A percentile compares a stretch with the other conserved stretches of the same genome.
Evolutionary conservation across 192 early-diverging fungal genomes (phyloP).

Genomic region (Backusella circina): DNA sequence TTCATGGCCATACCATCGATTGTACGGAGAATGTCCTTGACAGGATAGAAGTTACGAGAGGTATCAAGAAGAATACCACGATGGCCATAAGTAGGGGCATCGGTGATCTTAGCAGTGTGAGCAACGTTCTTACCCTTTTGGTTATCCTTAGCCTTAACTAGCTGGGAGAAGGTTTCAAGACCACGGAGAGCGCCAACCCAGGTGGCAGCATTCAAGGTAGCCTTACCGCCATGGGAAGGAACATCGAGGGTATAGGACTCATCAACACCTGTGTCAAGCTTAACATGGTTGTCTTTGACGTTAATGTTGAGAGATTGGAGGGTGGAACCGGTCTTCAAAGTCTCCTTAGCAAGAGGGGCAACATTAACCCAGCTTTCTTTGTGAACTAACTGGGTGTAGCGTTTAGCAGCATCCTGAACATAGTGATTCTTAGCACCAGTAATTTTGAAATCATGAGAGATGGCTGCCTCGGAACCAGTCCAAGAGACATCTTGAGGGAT

Average conservation of each 20-base stretch:
- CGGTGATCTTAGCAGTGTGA: conserved; percentile 55
- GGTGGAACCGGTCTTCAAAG: not conserved
- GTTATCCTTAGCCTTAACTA: conserved; percentile 35
- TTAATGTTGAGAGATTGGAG: conserved; percentile 34
- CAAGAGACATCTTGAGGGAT: conserved; percentile 22
- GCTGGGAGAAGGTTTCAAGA: conserved; percentile 69
- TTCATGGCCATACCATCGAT: conserved; percentile 69
- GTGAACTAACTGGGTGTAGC: not conserved
- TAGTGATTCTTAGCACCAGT: conserved; percentile 4
- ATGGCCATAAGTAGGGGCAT: conserved; percentile 61
- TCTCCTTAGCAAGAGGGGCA: not conserved
- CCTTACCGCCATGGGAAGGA: conserved; percentile 43
- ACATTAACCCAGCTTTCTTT: not conserved
- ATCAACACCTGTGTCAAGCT: conserved; percentile 55
- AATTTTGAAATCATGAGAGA: conserved; percentile 19
- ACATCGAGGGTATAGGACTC: conserved; percentile 71
- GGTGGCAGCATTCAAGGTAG: conserved; percentile 53
- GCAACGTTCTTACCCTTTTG: conserved; percentile 36
- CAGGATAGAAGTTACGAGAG: conserved; percentile 61
- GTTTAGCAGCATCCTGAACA: conserved; percentile 1
- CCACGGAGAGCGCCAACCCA: conserved; percentile 69
- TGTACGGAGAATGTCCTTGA: conserved; percentile 53
- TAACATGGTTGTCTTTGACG: conserved; percentile 42
- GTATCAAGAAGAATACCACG: conserved; percentile 75
- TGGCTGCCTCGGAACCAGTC: conserved; percentile 11